Base-by-base conservation (phyloP, 2,329 filamentous ascomycete genomes). In the Alternaria alternata region DNA sequence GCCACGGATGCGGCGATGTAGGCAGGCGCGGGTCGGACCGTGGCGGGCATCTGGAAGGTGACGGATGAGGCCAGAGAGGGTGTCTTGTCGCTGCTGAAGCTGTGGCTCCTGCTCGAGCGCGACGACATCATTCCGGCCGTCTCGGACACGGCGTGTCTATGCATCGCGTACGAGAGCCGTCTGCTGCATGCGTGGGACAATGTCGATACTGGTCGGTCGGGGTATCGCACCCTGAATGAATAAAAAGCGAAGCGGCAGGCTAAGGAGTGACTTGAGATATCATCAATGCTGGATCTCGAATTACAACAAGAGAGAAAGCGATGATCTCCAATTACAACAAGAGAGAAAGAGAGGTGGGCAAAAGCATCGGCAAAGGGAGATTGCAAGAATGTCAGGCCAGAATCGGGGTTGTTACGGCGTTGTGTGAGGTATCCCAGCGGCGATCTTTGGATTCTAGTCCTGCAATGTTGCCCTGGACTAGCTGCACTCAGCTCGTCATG, bases 1-100 rank as follows among this genome's bases (percentile, higher is more conserved):
- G 94, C 95, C 59, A 94, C 93, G 46, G 93, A 90, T 32, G 88
- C 85, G 47, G 94, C 94, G 72, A 99, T 94, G 80, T 96, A 99
- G 18, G 89, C 91, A 30, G 95, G 90, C 66, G 90, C 84, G 9
- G 94, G 95, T 46, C 89, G 89, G 59, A 94, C 86, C 51, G 83
- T 82, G 34, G 86, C 77, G 18, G 92, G 91, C 53, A 91, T 91
- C 85, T 85, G 72, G 83, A 81, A 76, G 80, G 82, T 71, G 55
- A 70, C 68, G 54, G 74, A 74, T 63, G 71, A 85, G 81, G 86
- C 83, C 63, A 85, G 81, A 6, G 90, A 91, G 24, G 89, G 87
- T 2, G 58, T 28, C 61, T 87, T 82, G 77, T 92, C 90, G 81
- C 90, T 92, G 62, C 88, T 91, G 65, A 91, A 84, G 78, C 89